Conservation (phyloP, 305 asterid species). For the Solanum aculeatissimum region DNA sequence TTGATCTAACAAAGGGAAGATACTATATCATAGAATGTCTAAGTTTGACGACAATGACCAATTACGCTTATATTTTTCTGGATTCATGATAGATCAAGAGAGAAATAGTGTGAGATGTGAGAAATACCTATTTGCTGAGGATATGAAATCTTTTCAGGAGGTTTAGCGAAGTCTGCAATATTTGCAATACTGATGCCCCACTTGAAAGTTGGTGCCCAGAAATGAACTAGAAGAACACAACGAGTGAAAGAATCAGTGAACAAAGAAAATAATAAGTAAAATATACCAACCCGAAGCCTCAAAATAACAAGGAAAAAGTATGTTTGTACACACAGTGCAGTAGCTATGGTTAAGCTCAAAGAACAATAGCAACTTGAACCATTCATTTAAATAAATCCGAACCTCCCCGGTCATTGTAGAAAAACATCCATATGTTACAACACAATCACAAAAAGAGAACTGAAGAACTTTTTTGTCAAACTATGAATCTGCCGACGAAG, state of each 20-base stretch:
- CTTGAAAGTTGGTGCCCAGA: conserved; percentile 79
- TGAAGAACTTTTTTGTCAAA: background rate
- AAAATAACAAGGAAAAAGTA: background rate
- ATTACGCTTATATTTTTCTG: background rate
- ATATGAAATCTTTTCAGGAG: conserved; percentile 64
- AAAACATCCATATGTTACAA: background rate
- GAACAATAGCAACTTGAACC: background rate
- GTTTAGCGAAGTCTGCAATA: conserved; percentile 47
- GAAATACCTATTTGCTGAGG: conserved; percentile 61
- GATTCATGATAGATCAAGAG: background rate
- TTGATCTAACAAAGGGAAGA: background rate
- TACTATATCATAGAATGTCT: background rate
- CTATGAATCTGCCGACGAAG: background rate
- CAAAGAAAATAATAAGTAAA: background rate
- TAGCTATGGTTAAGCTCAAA: background rate
- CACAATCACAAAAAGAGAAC: background rate
- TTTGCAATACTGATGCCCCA: conserved; percentile 84
- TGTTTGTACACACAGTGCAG: background rate
- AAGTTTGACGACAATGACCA: background rate
- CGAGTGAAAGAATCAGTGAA: background rate
- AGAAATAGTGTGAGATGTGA: background rate
- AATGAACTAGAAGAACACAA: conserved; percentile 34
- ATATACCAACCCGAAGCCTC: background rate
- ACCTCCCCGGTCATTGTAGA: background rate
- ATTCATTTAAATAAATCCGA: background rate